Conservation (phyloP, 2,329 filamentous ascomycete genomes). For the Clathrospora elynae region DNA sequence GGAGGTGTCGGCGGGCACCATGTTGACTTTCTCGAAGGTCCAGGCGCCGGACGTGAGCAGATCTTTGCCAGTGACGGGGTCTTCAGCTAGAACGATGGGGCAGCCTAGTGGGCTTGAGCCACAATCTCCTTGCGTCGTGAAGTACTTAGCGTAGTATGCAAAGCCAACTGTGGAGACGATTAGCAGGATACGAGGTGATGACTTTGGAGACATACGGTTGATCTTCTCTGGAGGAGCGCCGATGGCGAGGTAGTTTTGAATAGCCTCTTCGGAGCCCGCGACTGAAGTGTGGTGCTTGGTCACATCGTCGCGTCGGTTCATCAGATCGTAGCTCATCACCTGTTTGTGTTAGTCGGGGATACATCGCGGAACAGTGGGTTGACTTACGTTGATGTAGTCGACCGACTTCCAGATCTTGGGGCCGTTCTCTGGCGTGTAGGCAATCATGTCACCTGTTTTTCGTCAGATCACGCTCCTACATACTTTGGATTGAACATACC, state of each 20-base stretch:
- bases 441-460: slow-evolving; percentile 66
- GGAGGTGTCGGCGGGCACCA: slow-evolving; percentile 26
- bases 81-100: slow-evolving; percentile 63
- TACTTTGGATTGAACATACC: neutral
- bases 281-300: slow-evolving; percentile 72
- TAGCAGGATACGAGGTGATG: too few species aligned
- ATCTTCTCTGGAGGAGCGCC: slow-evolving; percentile 62
- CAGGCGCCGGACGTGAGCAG: slow-evolving; percentile 63
- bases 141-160: slow-evolving; percentile 73
- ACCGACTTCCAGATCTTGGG: slow-evolving; percentile 64
- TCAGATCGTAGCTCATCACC: slow-evolving; percentile 74
- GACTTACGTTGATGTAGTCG: slow-evolving; percentile 65
- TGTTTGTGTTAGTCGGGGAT: slow-evolving; percentile 6
- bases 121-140: slow-evolving; percentile 58
- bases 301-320: slow-evolving; percentile 68
- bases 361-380: neutral
- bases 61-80: slow-evolving; percentile 64
- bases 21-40: slow-evolving; percentile 50
- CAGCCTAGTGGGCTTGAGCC: slow-evolving; percentile 60
- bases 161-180: slow-evolving; percentile 60
- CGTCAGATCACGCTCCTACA: slow-evolving; percentile 12
- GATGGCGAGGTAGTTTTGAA: slow-evolving; percentile 64
- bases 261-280: slow-evolving; percentile 57
- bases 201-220: too few species aligned
- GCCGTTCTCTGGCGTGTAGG: slow-evolving; percentile 63